These are phyloP conservation scores for Metschnikowia picachoensis DNA, from an alignment of 805 yeast species.

Conservation along the genomic window DNA sequence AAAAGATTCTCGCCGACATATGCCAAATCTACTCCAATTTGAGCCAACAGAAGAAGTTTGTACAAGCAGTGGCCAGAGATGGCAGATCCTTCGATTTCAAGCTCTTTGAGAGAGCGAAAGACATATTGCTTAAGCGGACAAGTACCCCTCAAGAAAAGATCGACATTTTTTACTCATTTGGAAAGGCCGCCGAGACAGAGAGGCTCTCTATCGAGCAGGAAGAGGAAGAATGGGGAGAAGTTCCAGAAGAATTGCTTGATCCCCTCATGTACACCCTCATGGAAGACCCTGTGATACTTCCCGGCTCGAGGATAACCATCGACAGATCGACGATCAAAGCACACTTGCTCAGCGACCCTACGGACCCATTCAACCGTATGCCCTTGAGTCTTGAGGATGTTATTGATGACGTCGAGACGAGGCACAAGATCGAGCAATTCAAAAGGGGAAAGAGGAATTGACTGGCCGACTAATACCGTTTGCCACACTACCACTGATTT, in stretches of 20 bases:
- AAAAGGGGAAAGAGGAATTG: conserved; percentile 34
- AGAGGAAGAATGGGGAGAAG: conserved; percentile 84
- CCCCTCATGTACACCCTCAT: conserved; percentile 94
- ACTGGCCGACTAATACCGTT: neutral
- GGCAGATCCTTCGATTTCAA: conserved; percentile 78
- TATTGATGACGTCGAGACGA: conserved; percentile 68
- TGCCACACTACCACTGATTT: neutral
- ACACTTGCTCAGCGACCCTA: conserved; percentile 88
- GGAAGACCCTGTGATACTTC: conserved; percentile 95
- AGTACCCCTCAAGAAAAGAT: conserved; percentile 49
- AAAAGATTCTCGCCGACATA: conserved; percentile 60
- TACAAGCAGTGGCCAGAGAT: conserved; percentile 81
- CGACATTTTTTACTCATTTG: conserved; percentile 50
- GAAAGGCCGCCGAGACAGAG: conserved; percentile 58
- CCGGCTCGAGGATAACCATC: conserved; percentile 77
- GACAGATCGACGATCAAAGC: conserved; percentile 91
- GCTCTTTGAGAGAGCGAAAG: conserved; percentile 67
- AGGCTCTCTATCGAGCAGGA: conserved; percentile 69
- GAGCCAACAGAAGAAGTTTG: conserved; percentile 58
- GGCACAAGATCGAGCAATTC: conserved; percentile 54
- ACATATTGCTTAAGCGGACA: conserved; percentile 56
- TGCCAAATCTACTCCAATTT: conserved; percentile 75
- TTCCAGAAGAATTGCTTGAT: conserved; percentile 95
- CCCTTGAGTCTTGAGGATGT: conserved; percentile 90
- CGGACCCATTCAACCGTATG: conserved; percentile 94